Percentiles rank a stretch among this genome's conserved stretches.
These are phyloP conservation scores for Saturnispora serradocipensis DNA, from an alignment of 805 yeast genomes.

Conservation along the genomic window DNA sequence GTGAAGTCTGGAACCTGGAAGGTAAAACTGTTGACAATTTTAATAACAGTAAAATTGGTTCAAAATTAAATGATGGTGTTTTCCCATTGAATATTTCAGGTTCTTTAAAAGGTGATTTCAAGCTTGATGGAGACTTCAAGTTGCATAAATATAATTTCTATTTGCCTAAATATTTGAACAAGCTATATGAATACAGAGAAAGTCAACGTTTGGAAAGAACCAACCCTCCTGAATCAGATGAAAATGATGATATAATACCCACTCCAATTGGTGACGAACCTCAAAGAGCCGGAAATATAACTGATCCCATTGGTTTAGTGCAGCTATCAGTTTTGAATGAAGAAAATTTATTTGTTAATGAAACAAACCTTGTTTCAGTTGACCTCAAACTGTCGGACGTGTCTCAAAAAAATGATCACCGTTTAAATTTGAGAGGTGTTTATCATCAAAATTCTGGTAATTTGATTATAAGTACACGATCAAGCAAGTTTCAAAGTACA, in stretches of 20 bases:
- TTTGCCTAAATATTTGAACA: conserved; percentile 22
- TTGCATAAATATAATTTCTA: conserved; percentile 20
- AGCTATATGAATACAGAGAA: conserved; percentile 17
- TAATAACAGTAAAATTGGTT: conserved; percentile 5
- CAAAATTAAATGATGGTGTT: conserved; percentile 23
- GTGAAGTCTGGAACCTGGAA: conserved; percentile 42
- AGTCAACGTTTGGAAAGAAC: conserved; percentile 8
- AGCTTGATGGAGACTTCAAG: conserved; percentile 7
- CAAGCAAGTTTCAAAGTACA: conserved; percentile 58
- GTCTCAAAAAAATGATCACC: conserved; percentile 27
- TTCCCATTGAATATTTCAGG: conserved; percentile 39
- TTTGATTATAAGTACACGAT: conserved; percentile 44
- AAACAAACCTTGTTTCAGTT: conserved; percentile 12
- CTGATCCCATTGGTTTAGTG: conserved; percentile 20
- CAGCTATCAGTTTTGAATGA: conserved; percentile 11
- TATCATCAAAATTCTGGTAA: conserved; percentile 63
- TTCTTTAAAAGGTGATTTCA: conserved; percentile 35
- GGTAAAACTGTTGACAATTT: conserved; percentile 12
- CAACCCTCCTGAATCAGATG: conserved; percentile 3
- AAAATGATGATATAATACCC: neutral
- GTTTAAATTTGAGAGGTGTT: conserved; percentile 46
- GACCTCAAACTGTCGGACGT: neutral
- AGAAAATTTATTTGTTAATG: neutral
- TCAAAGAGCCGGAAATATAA: conserved; percentile 20
- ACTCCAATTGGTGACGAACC: conserved; percentile 5